Conservation (phyloP, 257 asterid species). For the Euphrasia confusa region DNA sequence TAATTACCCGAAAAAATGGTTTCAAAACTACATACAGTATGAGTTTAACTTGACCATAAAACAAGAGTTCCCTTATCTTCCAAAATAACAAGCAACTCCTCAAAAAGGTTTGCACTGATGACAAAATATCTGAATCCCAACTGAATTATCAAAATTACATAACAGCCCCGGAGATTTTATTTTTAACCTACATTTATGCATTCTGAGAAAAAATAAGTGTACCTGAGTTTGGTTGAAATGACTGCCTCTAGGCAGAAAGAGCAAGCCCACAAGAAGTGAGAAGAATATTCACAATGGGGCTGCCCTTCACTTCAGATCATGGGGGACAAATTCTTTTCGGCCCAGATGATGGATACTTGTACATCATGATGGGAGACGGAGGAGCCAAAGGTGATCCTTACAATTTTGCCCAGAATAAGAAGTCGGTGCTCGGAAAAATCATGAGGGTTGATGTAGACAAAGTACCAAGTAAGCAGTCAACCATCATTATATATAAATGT, state of each 20-base stretch:
- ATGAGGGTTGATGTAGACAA: slow-evolving; percentile 72
- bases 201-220: neutral
- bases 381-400: slow-evolving; percentile 76
- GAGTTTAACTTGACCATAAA: no score
- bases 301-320: slow-evolving; percentile 57
- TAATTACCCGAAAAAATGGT: no score
- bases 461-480: slow-evolving; percentile 55
- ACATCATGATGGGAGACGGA: slow-evolving; percentile 88
- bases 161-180: no score
- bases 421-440: slow-evolving; percentile 82
- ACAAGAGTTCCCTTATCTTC: no score
- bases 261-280: slow-evolving; percentile 63
- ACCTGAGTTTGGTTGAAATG: slow-evolving; percentile 6
- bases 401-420: slow-evolving; percentile 83
- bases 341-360: slow-evolving; percentile 75
- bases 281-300: slow-evolving; percentile 77
- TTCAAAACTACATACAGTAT: no score
- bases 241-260: slow-evolving; percentile 41
- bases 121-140: no score
- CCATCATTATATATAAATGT: neutral
- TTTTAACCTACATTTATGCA: no score
- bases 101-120: no score
- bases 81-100: no score
- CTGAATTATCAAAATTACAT: no score
- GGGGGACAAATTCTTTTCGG: slow-evolving; percentile 94